Evolutionary conservation across 768 basidiomycete genomes (phyloP).

Genomic region (Calocybe gangraenosa): DNA sequence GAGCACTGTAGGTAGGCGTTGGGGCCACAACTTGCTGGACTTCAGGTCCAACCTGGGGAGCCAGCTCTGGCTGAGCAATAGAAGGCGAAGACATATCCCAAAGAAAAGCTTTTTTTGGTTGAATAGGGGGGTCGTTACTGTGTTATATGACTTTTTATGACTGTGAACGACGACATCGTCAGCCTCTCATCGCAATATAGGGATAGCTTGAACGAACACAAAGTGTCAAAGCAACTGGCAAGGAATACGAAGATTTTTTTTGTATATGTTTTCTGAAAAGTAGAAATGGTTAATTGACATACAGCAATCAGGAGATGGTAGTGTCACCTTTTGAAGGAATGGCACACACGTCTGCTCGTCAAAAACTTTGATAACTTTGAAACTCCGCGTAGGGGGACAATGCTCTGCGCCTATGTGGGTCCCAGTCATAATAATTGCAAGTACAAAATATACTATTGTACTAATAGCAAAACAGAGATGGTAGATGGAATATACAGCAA

Average conservation of each 20-base stretch:
- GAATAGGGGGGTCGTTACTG: slow-evolving; percentile 81
- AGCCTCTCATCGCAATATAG: slow-evolving; percentile 10
- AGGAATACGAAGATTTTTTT: slow-evolving; percentile 59
- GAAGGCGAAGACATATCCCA: slow-evolving; percentile 53
- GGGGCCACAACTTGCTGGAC: slow-evolving; percentile 40
- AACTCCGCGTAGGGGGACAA: slow-evolving; percentile 35
- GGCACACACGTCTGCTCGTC: slow-evolving; percentile 31
- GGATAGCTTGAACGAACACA: slow-evolving; percentile 43
- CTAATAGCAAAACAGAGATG: too few species aligned
- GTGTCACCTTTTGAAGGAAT: slow-evolving; percentile 63
- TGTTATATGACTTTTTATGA: slow-evolving; percentile 79
- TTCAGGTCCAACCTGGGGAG: slow-evolving; percentile 45
- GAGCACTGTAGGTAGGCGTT: slow-evolving; percentile 56
- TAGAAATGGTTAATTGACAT: slow-evolving; percentile 12
- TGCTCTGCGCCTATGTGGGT: too few species aligned
- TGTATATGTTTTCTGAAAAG: slow-evolving; percentile 59
- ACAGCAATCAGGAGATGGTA: slow-evolving; percentile 20
- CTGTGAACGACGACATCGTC: slow-evolving; percentile 27
- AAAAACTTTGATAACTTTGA: slow-evolving; percentile 35
- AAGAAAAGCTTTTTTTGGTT: slow-evolving; percentile 38
- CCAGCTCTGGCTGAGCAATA: slow-evolving; percentile 49
- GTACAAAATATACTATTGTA: not conserved
- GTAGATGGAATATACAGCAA: slow-evolving; percentile 3
- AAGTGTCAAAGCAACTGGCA: slow-evolving; percentile 70
- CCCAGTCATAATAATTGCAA: not conserved